Conservation (phyloP, 2,329 filamentous ascomycete genomes). For the Penicillium fuscoglaucum region DNA sequence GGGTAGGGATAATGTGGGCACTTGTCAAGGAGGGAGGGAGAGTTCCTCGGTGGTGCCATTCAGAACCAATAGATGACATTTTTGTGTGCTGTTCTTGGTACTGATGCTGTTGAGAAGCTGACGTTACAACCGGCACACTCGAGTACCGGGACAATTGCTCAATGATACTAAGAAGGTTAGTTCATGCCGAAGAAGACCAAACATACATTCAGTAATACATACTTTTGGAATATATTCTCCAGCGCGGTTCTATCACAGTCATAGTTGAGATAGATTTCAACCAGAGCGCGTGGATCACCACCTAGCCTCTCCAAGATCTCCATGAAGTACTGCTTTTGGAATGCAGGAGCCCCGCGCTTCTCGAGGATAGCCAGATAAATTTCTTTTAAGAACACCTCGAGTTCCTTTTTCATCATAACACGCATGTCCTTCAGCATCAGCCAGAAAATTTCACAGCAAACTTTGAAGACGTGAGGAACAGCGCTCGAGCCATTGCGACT, state of each 20-base stretch:
- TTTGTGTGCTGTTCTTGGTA: constrained; percentile 78
- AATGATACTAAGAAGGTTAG: constrained; percentile 61
- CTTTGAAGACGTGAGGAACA: constrained; percentile 87
- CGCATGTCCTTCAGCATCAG: constrained; percentile 93
- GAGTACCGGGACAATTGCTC: constrained; percentile 90
- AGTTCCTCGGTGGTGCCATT: constrained; percentile 86
- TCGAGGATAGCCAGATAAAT: constrained; percentile 93
- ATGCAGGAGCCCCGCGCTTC: constrained; percentile 77
- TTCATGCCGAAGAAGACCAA: not conserved
- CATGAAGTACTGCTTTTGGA: constrained; percentile 92
- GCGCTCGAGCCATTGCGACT: constrained; percentile 94
- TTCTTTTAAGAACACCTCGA: constrained; percentile 96
- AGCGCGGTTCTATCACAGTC: constrained; percentile 90
- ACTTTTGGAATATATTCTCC: constrained; percentile 91
- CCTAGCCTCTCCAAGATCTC: constrained; percentile 80
- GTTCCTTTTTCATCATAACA: constrained; percentile 95
- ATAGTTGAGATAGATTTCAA: constrained; percentile 97
- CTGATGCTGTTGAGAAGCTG: constrained; percentile 74
- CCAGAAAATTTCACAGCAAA: constrained; percentile 97
- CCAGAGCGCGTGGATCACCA: constrained; percentile 80
- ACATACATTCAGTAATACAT: constrained; percentile 10
- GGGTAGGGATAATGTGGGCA: constrained; percentile 63
- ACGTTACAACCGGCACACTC: constrained; percentile 73
- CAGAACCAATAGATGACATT: constrained; percentile 58
- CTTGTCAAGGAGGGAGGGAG: constrained; percentile 84